A percentile compares a stretch with the other conserved stretches of the same genome.
These are phyloP conservation scores for Craspedostauros australis DNA, from an alignment of 108 stramenopile species.

Conservation along the genomic window DNA sequence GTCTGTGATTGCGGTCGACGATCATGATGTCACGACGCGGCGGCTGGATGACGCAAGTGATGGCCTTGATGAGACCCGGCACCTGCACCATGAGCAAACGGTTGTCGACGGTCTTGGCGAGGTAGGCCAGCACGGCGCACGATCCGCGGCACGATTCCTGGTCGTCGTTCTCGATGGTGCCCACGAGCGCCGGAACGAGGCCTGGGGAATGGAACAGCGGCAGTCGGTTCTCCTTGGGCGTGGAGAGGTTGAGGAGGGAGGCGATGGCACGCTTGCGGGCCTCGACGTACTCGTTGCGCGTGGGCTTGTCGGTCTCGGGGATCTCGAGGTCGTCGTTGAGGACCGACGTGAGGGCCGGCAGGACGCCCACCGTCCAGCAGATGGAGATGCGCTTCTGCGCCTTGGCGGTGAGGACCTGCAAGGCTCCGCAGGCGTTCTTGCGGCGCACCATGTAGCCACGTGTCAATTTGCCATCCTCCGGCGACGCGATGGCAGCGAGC, in stretches of 20 bases:
- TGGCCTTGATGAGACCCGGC: slow-evolving; percentile 52
- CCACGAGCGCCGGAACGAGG: slow-evolving; percentile 41
- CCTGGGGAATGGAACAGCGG: slow-evolving; percentile 58
- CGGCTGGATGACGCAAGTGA: slow-evolving; percentile 41
- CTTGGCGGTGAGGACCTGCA: slow-evolving; percentile 66
- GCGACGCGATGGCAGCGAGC: slow-evolving; percentile 35
- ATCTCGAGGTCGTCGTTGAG: slow-evolving; percentile 44
- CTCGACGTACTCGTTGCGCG: slow-evolving; percentile 45
- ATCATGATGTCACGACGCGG: neutral
- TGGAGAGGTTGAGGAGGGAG: slow-evolving; percentile 47
- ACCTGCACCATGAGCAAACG: slow-evolving; percentile 48
- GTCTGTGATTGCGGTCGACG: neutral
- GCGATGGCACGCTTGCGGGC: slow-evolving; percentile 56
- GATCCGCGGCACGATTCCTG: slow-evolving; percentile 48
- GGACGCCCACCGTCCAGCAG: slow-evolving; percentile 72
- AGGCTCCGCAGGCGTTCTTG: slow-evolving; percentile 81
- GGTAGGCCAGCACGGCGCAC: slow-evolving; percentile 52
- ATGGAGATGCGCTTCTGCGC: slow-evolving; percentile 49
- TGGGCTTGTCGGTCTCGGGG: slow-evolving; percentile 23
- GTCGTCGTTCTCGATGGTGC: slow-evolving; percentile 40
- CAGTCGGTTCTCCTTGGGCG: slow-evolving; percentile 62
- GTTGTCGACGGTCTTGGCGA: slow-evolving; percentile 60
- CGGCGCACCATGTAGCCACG: slow-evolving; percentile 65
- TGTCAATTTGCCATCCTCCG: slow-evolving; percentile 27
- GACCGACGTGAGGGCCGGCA: slow-evolving; percentile 61